Evolutionary conservation across 2,329 filamentous ascomycete species (phyloP), one percentile per base, ranked within the genome.

Genomic region (Pseudocercospora pini-densiflorae): DNA sequence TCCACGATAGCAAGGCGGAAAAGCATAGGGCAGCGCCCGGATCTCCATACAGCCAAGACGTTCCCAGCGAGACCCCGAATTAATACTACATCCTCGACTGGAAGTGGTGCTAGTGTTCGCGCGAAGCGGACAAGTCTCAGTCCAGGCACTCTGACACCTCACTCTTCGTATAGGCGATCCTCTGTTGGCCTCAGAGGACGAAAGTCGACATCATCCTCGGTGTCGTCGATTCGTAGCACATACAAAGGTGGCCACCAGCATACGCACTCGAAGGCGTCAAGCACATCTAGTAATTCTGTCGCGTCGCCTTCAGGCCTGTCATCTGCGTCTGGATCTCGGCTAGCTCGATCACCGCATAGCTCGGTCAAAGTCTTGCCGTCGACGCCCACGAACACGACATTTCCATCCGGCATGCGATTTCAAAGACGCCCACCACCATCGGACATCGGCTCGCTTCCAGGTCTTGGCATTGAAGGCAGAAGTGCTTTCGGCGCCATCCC

Each of bases 321-420:
- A 59, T 77, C 72, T 67, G 79, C 89, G 74, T 90, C 87, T 16
- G 88, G 87, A 1, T 81, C 88, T 59, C 86, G 86, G 51, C 81
- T 86, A 40, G 86, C 87, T 14, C 88, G 92, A 24, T 94, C 90
- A 2, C 94, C 95, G 0, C 93, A 97, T 77, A 88, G 92, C 71
- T 97, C 92, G 0, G 91, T 98, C 73, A 98, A 98, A 80, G 91
- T 98, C n/a, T 87, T 98, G 2, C 94, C 95, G 0, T 92, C 92
- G 0, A 97, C 94, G 0, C 94, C 94, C 0, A 94, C 91, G 0
- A 79, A 86, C 2, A 83, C 85, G 16, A 82, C 87, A 0, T 97
- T 98, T 74, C 94, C 94, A 0, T 92, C 89, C 60, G 96, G 94
- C 71, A 92, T 97, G 66, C 90, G 94, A 2, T 84, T 97, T 12